A percentile compares a stretch with the other conserved stretches of the same genome.
Evolutionary conservation across 1,139 yeast species (phyloP).

Genomic region (Suhomyces yuchorum): DNA sequence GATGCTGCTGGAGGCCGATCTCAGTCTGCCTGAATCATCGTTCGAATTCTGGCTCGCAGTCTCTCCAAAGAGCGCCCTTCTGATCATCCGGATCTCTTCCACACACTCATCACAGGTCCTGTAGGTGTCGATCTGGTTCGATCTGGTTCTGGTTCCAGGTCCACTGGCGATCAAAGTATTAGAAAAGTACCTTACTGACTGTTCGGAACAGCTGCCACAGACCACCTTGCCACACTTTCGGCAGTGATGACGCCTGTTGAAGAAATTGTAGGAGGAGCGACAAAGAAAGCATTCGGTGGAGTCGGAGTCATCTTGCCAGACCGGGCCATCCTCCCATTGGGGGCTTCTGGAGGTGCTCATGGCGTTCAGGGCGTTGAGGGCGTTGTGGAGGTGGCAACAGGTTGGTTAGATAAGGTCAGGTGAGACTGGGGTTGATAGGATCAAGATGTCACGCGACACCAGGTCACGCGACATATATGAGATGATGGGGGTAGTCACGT

Average conservation of each 20-base stretch:
- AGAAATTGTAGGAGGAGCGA: conserved; percentile 55
- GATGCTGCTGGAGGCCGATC: conserved; percentile 5
- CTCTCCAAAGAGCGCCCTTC: conserved; percentile 41
- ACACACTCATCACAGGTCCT: conserved; percentile 76
- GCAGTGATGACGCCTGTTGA: conserved; percentile 89
- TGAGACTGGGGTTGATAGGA: neutral
- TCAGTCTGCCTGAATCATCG: conserved; percentile 1
- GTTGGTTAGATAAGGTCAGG: neutral
- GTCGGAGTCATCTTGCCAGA: conserved; percentile 81
- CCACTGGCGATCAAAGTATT: conserved; percentile 40
- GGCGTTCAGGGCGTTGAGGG: too few relatives aligned
- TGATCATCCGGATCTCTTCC: conserved; percentile 60
- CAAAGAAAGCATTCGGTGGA: conserved; percentile 67
- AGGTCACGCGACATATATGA: too few relatives aligned
- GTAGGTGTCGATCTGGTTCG: conserved; percentile 37
- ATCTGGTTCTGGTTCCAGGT: conserved; percentile 27
- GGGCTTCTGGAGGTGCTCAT: conserved; percentile 1
- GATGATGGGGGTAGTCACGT: too few relatives aligned
- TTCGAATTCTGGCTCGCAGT: conserved; percentile 6
- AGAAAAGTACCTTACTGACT: conserved; percentile 45
- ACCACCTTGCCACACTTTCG: conserved; percentile 80
- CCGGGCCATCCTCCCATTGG: conserved; percentile 13
- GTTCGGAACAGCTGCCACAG: conserved; percentile 66
- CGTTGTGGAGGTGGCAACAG: neutral
- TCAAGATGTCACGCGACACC: too few relatives aligned